phyloP scores from a whole-genome alignment of 768 basidiomycete species.

The Termitomyces sp. region DNA sequence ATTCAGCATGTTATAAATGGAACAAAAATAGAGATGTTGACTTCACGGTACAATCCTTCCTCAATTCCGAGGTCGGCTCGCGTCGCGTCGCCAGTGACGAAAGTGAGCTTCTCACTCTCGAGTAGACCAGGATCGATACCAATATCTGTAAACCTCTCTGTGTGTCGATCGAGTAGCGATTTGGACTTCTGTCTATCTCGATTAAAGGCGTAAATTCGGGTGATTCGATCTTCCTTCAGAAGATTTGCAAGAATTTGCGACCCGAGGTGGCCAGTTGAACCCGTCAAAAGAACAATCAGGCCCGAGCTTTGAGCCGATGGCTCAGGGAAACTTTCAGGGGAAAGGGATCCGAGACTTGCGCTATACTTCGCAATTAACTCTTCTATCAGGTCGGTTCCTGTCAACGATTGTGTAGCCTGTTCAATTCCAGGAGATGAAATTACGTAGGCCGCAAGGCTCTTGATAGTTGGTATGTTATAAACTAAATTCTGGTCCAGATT shows the following conservation, averaged over 20 bases:
- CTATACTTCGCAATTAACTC: not conserved
- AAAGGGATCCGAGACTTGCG: not conserved
- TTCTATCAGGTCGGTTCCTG: not conserved
- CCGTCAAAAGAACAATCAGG: not conserved
- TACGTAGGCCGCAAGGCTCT: not conserved
- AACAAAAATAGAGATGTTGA: not conserved
- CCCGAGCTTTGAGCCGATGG: too few relatives aligned
- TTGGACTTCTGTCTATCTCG: not conserved
- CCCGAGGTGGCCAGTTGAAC: conserved; percentile 6
- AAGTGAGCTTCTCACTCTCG: not conserved
- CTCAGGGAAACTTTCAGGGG: not conserved
- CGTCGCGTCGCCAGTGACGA: not conserved
- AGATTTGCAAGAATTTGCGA: conserved; percentile 2
- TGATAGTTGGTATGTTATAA: not conserved
- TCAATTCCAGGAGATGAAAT: not conserved
- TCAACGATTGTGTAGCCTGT: not conserved
- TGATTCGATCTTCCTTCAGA: not conserved
- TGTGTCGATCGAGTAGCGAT: not conserved
- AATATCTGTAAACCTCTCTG: not conserved
- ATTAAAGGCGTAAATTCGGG: conserved; percentile 3
- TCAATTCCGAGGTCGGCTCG: not conserved
- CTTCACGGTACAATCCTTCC: not conserved
- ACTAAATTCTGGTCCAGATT: not conserved
- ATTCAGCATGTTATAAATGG: not conserved
- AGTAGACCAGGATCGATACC: not conserved